A percentile compares a stretch with the other conserved stretches of the same genome.
These are phyloP conservation scores for Begonia loranthoides DNA, from an alignment of 306 rosid species.

Conservation along the genomic window DNA sequence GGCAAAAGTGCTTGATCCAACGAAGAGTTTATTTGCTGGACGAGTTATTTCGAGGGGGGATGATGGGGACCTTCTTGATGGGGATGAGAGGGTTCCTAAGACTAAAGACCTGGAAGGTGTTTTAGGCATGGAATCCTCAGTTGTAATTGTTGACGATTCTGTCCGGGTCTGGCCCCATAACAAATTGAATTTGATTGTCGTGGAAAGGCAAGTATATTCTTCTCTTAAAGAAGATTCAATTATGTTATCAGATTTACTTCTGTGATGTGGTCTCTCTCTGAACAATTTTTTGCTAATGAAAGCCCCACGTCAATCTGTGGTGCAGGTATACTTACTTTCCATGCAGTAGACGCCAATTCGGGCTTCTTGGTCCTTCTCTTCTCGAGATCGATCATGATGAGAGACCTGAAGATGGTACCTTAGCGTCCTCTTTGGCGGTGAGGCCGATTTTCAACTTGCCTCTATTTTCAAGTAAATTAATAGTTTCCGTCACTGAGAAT, in stretches of 20 bases:
- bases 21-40: slow-evolving; percentile 69
- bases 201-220: slow-evolving; percentile 58
- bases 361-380: slow-evolving; percentile 90
- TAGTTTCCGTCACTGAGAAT: no score
- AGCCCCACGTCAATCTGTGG: slow-evolving; percentile 2
- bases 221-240: slow-evolving; percentile 4
- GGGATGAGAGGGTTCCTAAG: slow-evolving; percentile 83
- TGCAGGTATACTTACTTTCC: slow-evolving; percentile 92
- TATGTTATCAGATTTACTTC: slow-evolving; percentile 1
- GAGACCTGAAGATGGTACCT: slow-evolving; percentile 83
- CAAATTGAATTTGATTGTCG: slow-evolving; percentile 90
- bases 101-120: slow-evolving; percentile 98
- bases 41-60: slow-evolving; percentile 96
- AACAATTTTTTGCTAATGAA: not conserved
- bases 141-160: slow-evolving; percentile 92
- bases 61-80: slow-evolving; percentile 60
- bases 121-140: slow-evolving; percentile 96
- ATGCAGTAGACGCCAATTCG: slow-evolving; percentile 95
- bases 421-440: slow-evolving; percentile 87
- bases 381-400: slow-evolving; percentile 92
- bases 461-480: no score
- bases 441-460: slow-evolving; percentile 12
- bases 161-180: slow-evolving; percentile 99
- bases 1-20: slow-evolving; percentile 99
- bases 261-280: not conserved